A percentile compares a stretch with the other conserved stretches of the same genome.
Evolutionary conservation across 23 red algal genomes (phyloP).

Genomic region (Cyanidioschyzon merolae): DNA sequence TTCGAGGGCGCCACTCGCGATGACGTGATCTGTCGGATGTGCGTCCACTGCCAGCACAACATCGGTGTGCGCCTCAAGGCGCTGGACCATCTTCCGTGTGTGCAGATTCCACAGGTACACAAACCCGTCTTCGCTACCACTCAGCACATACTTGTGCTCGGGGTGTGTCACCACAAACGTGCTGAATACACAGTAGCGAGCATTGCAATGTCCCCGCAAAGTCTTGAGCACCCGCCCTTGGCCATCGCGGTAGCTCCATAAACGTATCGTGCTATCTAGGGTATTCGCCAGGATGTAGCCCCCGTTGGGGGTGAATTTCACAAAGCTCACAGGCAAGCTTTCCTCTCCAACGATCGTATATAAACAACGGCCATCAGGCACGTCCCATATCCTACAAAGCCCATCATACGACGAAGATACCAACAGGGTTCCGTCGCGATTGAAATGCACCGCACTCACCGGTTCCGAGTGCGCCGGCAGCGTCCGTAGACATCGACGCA

Average conservation of each 20-base stretch:
- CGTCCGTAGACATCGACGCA: constrained; percentile 34
- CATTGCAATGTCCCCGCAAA: constrained; percentile 56
- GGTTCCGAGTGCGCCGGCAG: constrained; percentile 72
- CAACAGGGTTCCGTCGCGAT: constrained; percentile 75
- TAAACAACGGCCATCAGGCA: constrained; percentile 49
- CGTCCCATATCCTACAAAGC: constrained; percentile 77
- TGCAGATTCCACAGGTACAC: constrained; percentile 91
- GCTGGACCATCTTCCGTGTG: constrained; percentile 58
- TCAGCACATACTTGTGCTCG: constrained; percentile 42
- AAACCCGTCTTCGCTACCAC: constrained; percentile 61
- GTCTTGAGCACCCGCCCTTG: constrained; percentile 71
- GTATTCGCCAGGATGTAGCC: constrained; percentile 67
- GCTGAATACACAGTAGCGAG: constrained; percentile 66
- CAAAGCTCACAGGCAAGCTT: constrained; percentile 56
- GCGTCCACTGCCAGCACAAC: constrained; percentile 75
- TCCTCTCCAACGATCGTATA: constrained; percentile 73
- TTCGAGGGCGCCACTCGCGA: constrained; percentile 79
- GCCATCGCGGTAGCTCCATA: constrained; percentile 64
- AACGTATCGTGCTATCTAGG: constrained; percentile 60
- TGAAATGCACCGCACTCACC: constrained; percentile 80
- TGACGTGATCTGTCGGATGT: constrained; percentile 44
- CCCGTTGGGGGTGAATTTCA: constrained; percentile 83
- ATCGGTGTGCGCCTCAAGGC: constrained; percentile 58
- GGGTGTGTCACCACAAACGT: constrained; percentile 64
- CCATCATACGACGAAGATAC: constrained; percentile 87